A percentile compares a stretch with the other conserved stretches of the same genome.
Conservation (phyloP, 2,329 filamentous ascomycete genomes). For the Cercospora zeina region DNA sequence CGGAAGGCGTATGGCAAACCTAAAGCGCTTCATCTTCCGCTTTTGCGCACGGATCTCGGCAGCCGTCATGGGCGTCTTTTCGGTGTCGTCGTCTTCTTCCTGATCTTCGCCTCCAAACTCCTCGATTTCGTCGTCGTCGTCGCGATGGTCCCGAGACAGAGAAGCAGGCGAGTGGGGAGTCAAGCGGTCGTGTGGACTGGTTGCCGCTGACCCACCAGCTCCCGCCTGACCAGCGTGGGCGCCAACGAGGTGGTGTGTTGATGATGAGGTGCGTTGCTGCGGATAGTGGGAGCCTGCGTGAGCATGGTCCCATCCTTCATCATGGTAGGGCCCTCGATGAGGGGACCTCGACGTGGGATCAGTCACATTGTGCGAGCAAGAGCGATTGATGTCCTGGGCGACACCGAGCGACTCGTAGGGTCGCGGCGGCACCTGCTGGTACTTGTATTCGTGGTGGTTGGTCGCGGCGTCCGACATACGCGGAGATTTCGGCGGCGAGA, state of each 20-base stretch:
- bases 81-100: conserved; percentile 33
- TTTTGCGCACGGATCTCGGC: conserved; percentile 53
- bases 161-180: conserved; percentile 47
- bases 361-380: not conserved
- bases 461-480: conserved; percentile 52
- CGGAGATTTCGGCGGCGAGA: conserved; percentile 54
- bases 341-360: not conserved
- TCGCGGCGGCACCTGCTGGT: conserved; percentile 42
- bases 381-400: conserved; percentile 22
- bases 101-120: conserved; percentile 41
- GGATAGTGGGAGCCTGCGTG: not conserved
- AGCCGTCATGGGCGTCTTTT: conserved; percentile 45
- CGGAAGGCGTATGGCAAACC: conserved; percentile 50
- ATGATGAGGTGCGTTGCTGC: not conserved
- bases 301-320: not conserved
- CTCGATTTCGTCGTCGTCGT: conserved; percentile 46
- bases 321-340: not conserved
- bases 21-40: conserved; percentile 71
- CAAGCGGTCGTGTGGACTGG: conserved; percentile 48
- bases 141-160: conserved; percentile 38
- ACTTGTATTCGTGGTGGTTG: conserved; percentile 47
- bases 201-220: conserved; percentile 49
- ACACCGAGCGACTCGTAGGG: conserved; percentile 23
- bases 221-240: conserved; percentile 25
- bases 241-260: conserved; percentile 8